Evolutionary conservation across 192 early-diverging fungal species (phyloP).

Genomic region (Coemansia sp.): DNA sequence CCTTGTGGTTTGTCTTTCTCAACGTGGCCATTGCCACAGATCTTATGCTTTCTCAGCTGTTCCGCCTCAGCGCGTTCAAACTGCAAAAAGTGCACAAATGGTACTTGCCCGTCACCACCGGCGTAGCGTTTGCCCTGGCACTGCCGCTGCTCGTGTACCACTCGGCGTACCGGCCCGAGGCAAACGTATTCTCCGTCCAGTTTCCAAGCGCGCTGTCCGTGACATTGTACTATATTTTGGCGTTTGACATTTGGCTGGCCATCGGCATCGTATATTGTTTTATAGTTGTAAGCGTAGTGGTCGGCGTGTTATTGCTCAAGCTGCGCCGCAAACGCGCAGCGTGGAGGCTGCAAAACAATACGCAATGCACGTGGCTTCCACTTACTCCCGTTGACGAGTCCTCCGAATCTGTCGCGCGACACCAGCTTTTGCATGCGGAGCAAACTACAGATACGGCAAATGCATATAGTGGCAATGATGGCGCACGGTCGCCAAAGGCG

Average conservation of each 20-base stretch:
- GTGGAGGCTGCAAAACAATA: conserved; percentile 23
- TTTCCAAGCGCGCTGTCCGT: conserved; percentile 50
- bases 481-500: background rate
- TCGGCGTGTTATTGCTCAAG: conserved; percentile 31
- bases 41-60: conserved; percentile 44
- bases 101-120: conserved; percentile 43
- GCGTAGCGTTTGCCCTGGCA: conserved; percentile 32
- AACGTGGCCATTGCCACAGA: conserved; percentile 50
- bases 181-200: conserved; percentile 51
- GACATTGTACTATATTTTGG: conserved; percentile 50
- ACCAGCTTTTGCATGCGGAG: background rate
- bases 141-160: conserved; percentile 51
- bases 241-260: conserved; percentile 53
- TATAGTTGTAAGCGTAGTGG: conserved; percentile 44
- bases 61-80: conserved; percentile 19
- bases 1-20: conserved; percentile 53
- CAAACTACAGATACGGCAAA: background rate
- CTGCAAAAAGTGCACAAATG: conserved; percentile 43
- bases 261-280: conserved; percentile 50
- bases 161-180: conserved; percentile 35
- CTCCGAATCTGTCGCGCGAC: background rate
- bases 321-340: conserved; percentile 37
- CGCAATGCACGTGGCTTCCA: conserved; percentile 3
- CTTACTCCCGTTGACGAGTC: background rate
- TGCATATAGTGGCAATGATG: background rate